Conservation (phyloP, 805 yeast species). For the Ogataea glucozyma region DNA sequence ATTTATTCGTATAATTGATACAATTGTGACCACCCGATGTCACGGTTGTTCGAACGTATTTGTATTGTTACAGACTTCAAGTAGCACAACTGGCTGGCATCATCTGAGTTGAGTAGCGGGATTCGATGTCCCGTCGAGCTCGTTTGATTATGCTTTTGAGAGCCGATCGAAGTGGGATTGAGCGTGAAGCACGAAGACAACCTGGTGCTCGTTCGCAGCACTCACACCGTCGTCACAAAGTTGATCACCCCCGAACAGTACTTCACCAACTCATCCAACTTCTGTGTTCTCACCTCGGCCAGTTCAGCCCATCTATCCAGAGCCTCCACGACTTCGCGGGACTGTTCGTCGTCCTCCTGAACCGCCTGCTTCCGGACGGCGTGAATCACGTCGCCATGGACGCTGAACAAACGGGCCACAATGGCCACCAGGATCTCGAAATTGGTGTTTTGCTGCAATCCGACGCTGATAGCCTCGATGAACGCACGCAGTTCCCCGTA, state of each 20-base stretch:
- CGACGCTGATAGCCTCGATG: slow-evolving; percentile 64
- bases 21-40: no score
- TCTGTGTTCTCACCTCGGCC: slow-evolving; percentile 44
- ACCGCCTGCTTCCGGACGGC: slow-evolving; percentile 18
- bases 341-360: slow-evolving; percentile 12
- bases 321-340: slow-evolving; percentile 35
- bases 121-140: no score
- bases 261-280: slow-evolving; percentile 67
- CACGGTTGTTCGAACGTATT: no score
- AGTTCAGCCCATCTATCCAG: slow-evolving; percentile 45
- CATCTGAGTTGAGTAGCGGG: no score
- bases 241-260: slow-evolving; percentile 79
- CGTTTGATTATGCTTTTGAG: no score
- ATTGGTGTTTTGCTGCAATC: slow-evolving; percentile 55
- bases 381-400: slow-evolving; percentile 78
- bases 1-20: no score
- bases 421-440: slow-evolving; percentile 83
- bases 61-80: no score
- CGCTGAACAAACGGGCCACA: slow-evolving; percentile 68
- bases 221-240: slow-evolving; percentile 47
- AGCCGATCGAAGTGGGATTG: no score
- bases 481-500: slow-evolving; percentile 65
- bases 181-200: no score
- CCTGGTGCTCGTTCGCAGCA: no score
- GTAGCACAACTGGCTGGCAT: no score